phyloP scores from a whole-genome alignment of 306 rosid genomes.

The Quercus agrifolia region DNA sequence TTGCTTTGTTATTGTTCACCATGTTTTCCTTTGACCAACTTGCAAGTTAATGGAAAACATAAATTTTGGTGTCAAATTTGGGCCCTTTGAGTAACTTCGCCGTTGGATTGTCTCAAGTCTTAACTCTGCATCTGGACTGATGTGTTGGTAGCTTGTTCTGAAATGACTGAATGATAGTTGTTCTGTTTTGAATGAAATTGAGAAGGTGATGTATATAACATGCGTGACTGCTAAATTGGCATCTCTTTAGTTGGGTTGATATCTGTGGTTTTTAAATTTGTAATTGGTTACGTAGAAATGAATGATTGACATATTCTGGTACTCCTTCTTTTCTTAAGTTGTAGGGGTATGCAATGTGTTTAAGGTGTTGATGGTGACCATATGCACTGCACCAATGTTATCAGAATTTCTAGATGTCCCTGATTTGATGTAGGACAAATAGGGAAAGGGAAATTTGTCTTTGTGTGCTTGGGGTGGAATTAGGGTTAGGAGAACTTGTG shows the following conservation, averaged over 20 bases:
- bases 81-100: not conserved
- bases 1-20: not conserved
- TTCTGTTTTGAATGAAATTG: not conserved
- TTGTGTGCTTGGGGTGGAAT: too few species aligned
- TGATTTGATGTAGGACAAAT: not conserved
- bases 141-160: not conserved
- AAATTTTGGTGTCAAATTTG: not conserved
- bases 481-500: too few species aligned
- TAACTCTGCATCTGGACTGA: not conserved
- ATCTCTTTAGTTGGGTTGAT: not conserved
- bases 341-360: not conserved
- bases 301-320: not conserved
- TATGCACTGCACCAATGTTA: not conserved
- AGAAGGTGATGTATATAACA: not conserved
- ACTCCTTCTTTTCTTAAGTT: not conserved
- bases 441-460: too few species aligned
- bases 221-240: not conserved
- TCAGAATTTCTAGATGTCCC: not conserved
- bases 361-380: not conserved
- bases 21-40: not conserved
- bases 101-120: not conserved
- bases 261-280: not conserved
- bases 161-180: not conserved
- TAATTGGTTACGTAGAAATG: not conserved
- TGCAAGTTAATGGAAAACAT: not conserved